Evolutionary conservation across 805 yeast genomes (phyloP).

Genomic region (Tetrapisispora fleetii): DNA sequence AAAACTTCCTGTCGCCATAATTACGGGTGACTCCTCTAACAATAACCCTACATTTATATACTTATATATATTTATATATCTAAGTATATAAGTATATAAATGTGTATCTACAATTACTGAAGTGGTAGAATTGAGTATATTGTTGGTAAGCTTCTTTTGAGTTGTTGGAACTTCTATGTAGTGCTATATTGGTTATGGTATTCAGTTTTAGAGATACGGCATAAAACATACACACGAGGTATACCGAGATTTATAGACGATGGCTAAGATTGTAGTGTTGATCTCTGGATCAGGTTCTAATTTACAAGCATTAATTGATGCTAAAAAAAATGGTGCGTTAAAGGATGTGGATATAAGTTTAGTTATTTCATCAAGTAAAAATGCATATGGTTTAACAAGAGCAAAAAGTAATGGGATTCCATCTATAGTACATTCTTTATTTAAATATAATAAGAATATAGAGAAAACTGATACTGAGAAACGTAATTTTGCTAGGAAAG

Average conservation of each 20-base stretch:
- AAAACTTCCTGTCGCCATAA: too few relatives aligned
- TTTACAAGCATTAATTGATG: conserved; percentile 86
- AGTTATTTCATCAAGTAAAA: conserved; percentile 76
- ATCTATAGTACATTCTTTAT: conserved; percentile 61
- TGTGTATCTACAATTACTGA: too few relatives aligned
- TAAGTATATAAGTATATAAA: too few relatives aligned
- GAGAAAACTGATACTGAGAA: conserved; percentile 56
- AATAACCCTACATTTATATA: too few relatives aligned
- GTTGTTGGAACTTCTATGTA: too few relatives aligned
- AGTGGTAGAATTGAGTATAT: too few relatives aligned
- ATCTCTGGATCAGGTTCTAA: conserved; percentile 97
- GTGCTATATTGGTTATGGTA: not conserved
- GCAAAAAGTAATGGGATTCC: conserved; percentile 64
- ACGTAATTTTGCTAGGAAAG: conserved; percentile 52
- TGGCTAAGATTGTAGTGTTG: conserved; percentile 43
- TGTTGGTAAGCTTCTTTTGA: too few relatives aligned
- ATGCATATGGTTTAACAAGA: conserved; percentile 81
- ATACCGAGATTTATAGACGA: not conserved
- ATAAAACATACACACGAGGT: not conserved
- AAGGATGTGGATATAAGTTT: conserved; percentile 48
- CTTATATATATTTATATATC: too few relatives aligned
- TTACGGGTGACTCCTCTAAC: too few relatives aligned
- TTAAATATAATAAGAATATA: conserved; percentile 61
- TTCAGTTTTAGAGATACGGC: too few relatives aligned
- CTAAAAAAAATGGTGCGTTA: conserved; percentile 31